A percentile compares a stretch with the other conserved stretches of the same genome.
phyloP scores from a whole-genome alignment of 2,329 filamentous ascomycete species.

The Magnaporthiopsis rhizophila region DNA sequence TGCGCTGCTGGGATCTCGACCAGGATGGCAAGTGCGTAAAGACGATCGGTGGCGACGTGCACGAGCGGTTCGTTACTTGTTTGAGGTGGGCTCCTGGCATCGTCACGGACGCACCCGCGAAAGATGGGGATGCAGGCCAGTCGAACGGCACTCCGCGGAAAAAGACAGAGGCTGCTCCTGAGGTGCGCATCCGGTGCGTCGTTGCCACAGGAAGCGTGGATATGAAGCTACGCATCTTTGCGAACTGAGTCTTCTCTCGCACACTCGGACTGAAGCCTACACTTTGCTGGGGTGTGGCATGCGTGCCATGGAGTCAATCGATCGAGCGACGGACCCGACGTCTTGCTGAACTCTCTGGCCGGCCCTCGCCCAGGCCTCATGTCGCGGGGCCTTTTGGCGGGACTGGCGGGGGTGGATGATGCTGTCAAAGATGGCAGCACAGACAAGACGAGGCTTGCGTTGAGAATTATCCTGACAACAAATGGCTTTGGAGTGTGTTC shows the following conservation, averaged over 20 bases:
- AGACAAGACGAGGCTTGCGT: neutral
- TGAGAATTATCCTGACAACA: neutral
- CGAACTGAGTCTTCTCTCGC: conserved; percentile 30
- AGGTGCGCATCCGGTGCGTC: conserved; percentile 69
- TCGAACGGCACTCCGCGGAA: conserved; percentile 29
- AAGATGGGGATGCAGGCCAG: conserved; percentile 17
- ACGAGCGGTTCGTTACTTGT: conserved; percentile 79
- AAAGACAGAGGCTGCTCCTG: conserved; percentile 40
- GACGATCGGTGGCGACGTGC: conserved; percentile 59
- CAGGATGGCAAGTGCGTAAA: conserved; percentile 91
- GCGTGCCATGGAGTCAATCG: neutral
- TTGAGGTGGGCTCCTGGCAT: conserved; percentile 80
- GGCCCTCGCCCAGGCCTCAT: neutral
- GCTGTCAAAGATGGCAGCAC: neutral
- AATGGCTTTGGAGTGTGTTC: neutral
- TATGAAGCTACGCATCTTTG: conserved; percentile 70
- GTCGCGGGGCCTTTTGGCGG: neutral
- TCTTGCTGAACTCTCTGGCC: neutral
- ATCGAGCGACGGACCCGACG: neutral
- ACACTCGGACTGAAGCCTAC: neutral
- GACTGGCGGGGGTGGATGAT: neutral
- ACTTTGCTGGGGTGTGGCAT: neutral
- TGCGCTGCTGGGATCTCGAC: conserved; percentile 86
- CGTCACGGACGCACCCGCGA: conserved; percentile 46
- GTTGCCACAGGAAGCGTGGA: conserved; percentile 85